Conservation (phyloP, 306 rosid genomes). For the Vachellia pachyceras region DNA sequence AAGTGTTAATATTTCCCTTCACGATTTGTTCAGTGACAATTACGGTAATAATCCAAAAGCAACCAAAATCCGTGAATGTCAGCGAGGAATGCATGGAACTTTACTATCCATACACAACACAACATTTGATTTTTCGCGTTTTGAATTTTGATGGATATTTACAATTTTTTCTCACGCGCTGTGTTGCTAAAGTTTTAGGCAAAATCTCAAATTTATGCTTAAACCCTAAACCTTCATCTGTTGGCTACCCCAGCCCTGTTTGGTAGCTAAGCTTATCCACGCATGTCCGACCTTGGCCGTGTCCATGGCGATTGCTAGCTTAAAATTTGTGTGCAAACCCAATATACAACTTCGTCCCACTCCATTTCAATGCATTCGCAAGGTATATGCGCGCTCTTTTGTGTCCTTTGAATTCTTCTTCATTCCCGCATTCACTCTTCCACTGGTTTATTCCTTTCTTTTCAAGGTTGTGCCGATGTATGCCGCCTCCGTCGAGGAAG, state of each 20-base stretch:
- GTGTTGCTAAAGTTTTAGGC: not conserved
- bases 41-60: not conserved
- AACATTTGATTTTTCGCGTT: too few relatives aligned
- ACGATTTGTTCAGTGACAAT: too few relatives aligned
- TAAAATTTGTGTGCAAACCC: slow-evolving; percentile 47
- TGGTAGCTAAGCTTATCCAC: slow-evolving; percentile 8
- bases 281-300: slow-evolving; percentile 10
- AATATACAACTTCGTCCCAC: slow-evolving; percentile 46
- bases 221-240: slow-evolving; percentile 38
- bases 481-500: slow-evolving; percentile 56
- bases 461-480: slow-evolving; percentile 50
- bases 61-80: not conserved
- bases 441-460: not conserved
- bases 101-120: not conserved
- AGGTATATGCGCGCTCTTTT: slow-evolving; percentile 32
- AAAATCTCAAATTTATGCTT: not conserved
- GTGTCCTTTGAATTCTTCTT: not conserved
- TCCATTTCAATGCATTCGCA: slow-evolving; percentile 51
- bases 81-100: not conserved
- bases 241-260: not conserved
- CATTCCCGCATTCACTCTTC: not conserved
- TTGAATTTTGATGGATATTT: too few relatives aligned
- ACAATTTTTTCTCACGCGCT: not conserved
- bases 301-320: slow-evolving; percentile 54
- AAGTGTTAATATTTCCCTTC: not conserved